A percentile compares a stretch with the other conserved stretches of the same genome.
Conservation (phyloP, 1,284 basidiomycete genomes). For the Leccinum pachyderme region DNA sequence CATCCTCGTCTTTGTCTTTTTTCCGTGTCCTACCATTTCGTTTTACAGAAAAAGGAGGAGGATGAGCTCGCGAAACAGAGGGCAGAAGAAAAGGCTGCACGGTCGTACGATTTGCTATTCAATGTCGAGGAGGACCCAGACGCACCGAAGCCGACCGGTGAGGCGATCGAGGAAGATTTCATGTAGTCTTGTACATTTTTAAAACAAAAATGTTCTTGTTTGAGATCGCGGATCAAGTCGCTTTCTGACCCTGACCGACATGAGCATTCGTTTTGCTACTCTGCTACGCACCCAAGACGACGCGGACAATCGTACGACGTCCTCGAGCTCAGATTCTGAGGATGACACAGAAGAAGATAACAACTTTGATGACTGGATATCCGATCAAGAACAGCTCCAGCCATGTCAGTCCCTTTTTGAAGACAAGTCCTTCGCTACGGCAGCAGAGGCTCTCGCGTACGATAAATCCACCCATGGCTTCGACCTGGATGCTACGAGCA, state of each 20-base stretch:
- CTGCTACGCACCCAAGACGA: slow-evolving; percentile 10
- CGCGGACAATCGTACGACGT: slow-evolving; percentile 4
- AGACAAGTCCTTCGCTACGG: slow-evolving; percentile 58
- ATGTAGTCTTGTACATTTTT: slow-evolving; percentile 37
- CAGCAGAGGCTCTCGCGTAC: slow-evolving; percentile 59
- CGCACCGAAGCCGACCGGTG: slow-evolving; percentile 50
- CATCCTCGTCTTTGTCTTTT: slow-evolving; percentile 1
- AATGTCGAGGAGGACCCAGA: slow-evolving; percentile 43
- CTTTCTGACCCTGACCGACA: slow-evolving; percentile 9
- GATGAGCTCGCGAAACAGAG: slow-evolving; percentile 61
- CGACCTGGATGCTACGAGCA: slow-evolving; percentile 53
- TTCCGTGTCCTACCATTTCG: not conserved
- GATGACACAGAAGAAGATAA: slow-evolving; percentile 59
- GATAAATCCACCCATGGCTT: slow-evolving; percentile 66
- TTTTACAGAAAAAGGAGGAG: slow-evolving; percentile 66
- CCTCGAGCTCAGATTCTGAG: slow-evolving; percentile 26
- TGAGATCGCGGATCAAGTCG: not conserved
- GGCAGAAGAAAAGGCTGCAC: slow-evolving; percentile 74
- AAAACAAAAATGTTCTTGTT: not conserved
- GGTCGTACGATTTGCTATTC: slow-evolving; percentile 74
- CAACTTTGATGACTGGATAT: slow-evolving; percentile 80
- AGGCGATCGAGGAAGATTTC: slow-evolving; percentile 68
- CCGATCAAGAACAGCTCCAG: slow-evolving; percentile 55
- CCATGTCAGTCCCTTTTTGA: slow-evolving; percentile 83
- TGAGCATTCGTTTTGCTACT: slow-evolving; percentile 31